These are phyloP conservation scores for Daedalea quercina DNA, from an alignment of 768 basidiomycete species.

Conservation along the genomic window DNA sequence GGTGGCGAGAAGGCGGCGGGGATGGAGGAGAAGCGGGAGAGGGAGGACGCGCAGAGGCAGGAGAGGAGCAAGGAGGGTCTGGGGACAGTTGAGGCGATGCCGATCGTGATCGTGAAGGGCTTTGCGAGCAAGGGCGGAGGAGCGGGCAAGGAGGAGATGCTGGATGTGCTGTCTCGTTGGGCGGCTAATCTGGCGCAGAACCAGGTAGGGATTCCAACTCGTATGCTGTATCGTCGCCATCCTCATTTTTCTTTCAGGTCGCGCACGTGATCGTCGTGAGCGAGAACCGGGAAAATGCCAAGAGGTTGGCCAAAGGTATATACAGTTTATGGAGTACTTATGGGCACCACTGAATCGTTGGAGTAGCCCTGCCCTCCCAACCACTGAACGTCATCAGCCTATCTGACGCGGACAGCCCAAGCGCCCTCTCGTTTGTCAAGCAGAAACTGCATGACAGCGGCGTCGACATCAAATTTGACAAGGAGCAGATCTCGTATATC, in stretches of 20 bases:
- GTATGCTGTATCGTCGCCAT: not conserved
- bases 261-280: slow-evolving; percentile 91
- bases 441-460: slow-evolving; percentile 64
- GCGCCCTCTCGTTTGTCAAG: slow-evolving; percentile 74
- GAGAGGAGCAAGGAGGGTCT: slow-evolving; percentile 35
- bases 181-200: slow-evolving; percentile 76
- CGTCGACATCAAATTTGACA: slow-evolving; percentile 45
- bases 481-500: slow-evolving; percentile 51
- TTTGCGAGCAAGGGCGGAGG: slow-evolving; percentile 54
- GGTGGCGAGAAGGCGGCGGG: not conserved
- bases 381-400: slow-evolving; percentile 74
- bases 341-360: not conserved
- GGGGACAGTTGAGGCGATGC: slow-evolving; percentile 55
- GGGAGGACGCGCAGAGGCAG: slow-evolving; percentile 23
- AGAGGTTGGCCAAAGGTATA: slow-evolving; percentile 76
- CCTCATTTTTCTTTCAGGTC: slow-evolving; percentile 38
- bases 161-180: slow-evolving; percentile 78
- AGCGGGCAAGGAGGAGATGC: slow-evolving; percentile 58
- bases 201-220: slow-evolving; percentile 38
- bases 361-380: slow-evolving; percentile 72
- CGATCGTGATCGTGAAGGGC: slow-evolving; percentile 83
- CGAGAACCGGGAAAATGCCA: slow-evolving; percentile 84
- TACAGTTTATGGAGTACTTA: no score
- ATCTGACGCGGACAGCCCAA: slow-evolving; percentile 78
- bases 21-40: slow-evolving; percentile 11